These are phyloP conservation scores for Crithidia acanthocephali DNA, from an alignment of 208 protist species.

Conservation along the genomic window DNA sequence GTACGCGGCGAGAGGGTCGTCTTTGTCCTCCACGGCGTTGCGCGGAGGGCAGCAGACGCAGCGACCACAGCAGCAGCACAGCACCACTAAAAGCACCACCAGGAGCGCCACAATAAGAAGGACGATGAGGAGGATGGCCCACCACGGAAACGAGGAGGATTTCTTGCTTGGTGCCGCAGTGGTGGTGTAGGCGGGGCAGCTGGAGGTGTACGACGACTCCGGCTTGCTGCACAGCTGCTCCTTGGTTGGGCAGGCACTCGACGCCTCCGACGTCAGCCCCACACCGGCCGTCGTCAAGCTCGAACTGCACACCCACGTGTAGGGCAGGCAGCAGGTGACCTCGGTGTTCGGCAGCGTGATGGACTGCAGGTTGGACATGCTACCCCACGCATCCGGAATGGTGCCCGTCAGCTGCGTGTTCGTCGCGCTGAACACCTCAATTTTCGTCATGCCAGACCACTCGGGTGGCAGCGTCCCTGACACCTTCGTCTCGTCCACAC, in stretches of 20 bases:
- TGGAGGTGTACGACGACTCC: background rate
- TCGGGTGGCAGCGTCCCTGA: background rate
- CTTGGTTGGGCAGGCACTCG: background rate
- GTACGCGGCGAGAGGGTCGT: background rate
- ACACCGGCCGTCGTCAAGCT: background rate
- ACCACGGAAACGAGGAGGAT: background rate
- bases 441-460: background rate
- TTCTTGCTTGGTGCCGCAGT: background rate
- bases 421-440: background rate
- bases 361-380: background rate
- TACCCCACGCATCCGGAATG: slow-evolving; percentile 2
- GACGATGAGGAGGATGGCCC: slow-evolving; percentile 1
- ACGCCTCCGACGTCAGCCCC: background rate
- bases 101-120: background rate
- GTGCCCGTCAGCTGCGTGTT: background rate
- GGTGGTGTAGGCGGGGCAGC: background rate
- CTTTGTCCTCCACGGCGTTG: background rate
- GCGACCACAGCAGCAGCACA: background rate
- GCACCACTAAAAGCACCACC: background rate
- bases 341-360: background rate
- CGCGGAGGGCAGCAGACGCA: background rate
- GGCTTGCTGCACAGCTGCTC: background rate
- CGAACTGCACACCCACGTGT: background rate
- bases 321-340: slow-evolving; percentile 10
- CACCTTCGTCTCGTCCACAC: background rate